Conservation (phyloP, 257 asterid genomes). For the Orobanche coerulescens region DNA sequence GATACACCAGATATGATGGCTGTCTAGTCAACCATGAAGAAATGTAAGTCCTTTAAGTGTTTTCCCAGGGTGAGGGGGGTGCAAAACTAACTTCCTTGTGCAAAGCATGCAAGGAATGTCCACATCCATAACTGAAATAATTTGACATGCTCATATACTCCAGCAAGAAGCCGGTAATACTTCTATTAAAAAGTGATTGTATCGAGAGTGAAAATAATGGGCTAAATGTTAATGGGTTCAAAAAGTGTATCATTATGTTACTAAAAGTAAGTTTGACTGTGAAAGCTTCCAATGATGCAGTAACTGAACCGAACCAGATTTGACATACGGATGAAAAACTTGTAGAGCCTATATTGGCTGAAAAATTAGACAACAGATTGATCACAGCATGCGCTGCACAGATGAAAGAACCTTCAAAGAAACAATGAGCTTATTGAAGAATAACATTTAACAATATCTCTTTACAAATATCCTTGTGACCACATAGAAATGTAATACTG, state of each 20-base stretch:
- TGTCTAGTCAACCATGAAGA: constrained; percentile 64
- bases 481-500: neutral
- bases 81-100: constrained; percentile 10
- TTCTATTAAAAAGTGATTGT: neutral
- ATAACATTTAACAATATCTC: neutral
- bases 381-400: no score
- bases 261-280: neutral
- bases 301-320: neutral
- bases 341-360: neutral
- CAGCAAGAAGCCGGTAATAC: no score
- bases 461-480: neutral
- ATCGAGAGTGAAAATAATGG: neutral
- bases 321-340: constrained; percentile 1
- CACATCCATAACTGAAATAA: neutral
- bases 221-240: neutral
- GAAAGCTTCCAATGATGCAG: neutral
- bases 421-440: neutral
- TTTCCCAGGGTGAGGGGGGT: neutral
- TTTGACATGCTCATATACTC: neutral
- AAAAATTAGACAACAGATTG: constrained; percentile 10
- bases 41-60: constrained; percentile 36
- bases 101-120: neutral
- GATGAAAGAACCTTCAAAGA: neutral
- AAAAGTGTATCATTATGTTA: neutral
- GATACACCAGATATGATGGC: constrained; percentile 88